Evolutionary conservation across 352 stramenopile species (phyloP).

Genomic region (Pythium insidiosum): DNA sequence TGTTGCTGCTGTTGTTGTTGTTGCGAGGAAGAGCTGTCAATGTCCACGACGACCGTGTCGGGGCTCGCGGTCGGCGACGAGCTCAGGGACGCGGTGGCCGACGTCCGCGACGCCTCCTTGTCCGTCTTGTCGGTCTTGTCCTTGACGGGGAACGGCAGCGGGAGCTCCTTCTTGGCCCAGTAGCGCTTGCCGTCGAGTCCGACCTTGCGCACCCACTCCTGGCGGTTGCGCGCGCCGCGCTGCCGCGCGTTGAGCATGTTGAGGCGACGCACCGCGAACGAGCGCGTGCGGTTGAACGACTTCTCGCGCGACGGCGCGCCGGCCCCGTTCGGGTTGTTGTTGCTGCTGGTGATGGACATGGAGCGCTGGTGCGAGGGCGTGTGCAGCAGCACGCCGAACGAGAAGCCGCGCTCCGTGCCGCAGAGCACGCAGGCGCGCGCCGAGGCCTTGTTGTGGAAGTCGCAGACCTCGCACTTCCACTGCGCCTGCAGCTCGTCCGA

Average conservation of each 20-base stretch:
- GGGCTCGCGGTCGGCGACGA: conserved; percentile 11
- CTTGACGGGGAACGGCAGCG: conserved; percentile 22
- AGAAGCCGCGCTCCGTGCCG: conserved; percentile 77
- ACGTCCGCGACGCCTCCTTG: neutral
- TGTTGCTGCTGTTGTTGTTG: neutral
- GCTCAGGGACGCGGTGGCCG: conserved; percentile 5
- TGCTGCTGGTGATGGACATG: conserved; percentile 30
- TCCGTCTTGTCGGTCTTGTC: conserved; percentile 2
- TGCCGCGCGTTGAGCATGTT: conserved; percentile 84
- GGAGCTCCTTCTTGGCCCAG: conserved; percentile 68
- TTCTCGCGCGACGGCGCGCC: too few species aligned
- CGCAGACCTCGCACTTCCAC: conserved; percentile 85
- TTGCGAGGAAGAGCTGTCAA: neutral
- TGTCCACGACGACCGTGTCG: conserved; percentile 2
- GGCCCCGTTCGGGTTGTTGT: too few species aligned
- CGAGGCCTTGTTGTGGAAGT: conserved; percentile 86
- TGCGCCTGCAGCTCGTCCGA: conserved; percentile 74
- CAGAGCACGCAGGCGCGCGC: conserved; percentile 70
- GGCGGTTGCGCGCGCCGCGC: conserved; percentile 66
- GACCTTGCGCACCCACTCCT: conserved; percentile 82
- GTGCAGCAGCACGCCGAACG: conserved; percentile 31
- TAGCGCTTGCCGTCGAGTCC: conserved; percentile 76
- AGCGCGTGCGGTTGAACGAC: conserved; percentile 81
- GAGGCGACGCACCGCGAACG: conserved; percentile 79
- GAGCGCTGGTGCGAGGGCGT: conserved; percentile 25